Evolutionary conservation across 495 filamentous ascomycete genomes (phyloP), one percentile per base, ranked within the genome.

Genomic region (Penicillium flavigenum): DNA sequence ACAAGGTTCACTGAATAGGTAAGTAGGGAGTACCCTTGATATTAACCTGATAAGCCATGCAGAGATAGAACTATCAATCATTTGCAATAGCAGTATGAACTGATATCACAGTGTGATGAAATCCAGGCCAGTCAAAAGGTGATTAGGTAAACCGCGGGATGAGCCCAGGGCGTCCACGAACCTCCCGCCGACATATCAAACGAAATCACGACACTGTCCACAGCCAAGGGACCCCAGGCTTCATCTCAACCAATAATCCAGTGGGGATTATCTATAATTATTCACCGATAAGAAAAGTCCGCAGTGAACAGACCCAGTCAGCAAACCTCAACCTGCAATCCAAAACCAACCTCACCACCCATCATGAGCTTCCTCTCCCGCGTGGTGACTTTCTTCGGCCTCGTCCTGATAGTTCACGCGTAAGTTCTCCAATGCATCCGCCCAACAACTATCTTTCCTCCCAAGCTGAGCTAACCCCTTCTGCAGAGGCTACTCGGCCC

Each of bases 401-500:
- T 86, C 5, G 55, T 90, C 52, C 74, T 91, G 51, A 79, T 92
- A 9, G 83, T 79, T 12, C 88, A 92, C 69, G 86, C 88, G 88
- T 92, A 82, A 68, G 87, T 12, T 39, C 16, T 9, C 5, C 45
- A 47, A 50, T 16, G 22, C 14, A 52, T 9, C 14, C 0, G 14
- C 14, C 11, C 16, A 20, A 8, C 10, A 31, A 24, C 7, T 17
- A 19, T 26, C 41, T 24, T 24, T 0, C 22, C 22, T 19, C 50
- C 17, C n/a, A 17, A 46, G 16, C 10, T 11, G 44, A 45, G 51
- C 47, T 54, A 54, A 54, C 24, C 42, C 47, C 42, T 32, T 29
- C 47, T 57, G 27, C 57, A 93, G 90, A 48, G 90, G 87, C 69
- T 95, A 92, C 73, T 95, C 90, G 51, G 89, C 90, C 41, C 86